These are phyloP conservation scores for Scortechinia acanthostroma DNA, from an alignment of 2,329 filamentous ascomycete species.

Conservation along the genomic window DNA sequence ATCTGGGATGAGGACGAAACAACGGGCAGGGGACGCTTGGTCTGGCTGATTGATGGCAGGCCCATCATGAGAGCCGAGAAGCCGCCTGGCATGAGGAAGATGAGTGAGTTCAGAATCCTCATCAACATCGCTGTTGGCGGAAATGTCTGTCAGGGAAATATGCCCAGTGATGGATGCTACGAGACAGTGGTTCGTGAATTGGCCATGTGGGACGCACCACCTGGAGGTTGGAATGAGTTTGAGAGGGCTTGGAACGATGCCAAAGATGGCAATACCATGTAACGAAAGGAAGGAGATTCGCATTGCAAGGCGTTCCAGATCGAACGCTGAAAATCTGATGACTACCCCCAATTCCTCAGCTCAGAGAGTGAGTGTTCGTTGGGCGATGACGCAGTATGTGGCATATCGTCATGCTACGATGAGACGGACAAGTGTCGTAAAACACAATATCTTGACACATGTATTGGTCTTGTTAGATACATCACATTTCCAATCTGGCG, in stretches of 20 bases:
- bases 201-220: conserved; percentile 40
- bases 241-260: conserved; percentile 35
- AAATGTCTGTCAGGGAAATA: conserved; percentile 43
- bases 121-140: conserved; percentile 58
- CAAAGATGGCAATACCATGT: background rate
- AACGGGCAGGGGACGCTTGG: conserved; percentile 32
- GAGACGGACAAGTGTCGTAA: too few relatives aligned
- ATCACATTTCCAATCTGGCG: too few relatives aligned
- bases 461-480: too few relatives aligned
- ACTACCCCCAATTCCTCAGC: too few relatives aligned
- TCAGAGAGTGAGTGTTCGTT: too few relatives aligned
- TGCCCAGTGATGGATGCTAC: conserved; percentile 42
- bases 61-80: conserved; percentile 48
- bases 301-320: too few relatives aligned
- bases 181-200: conserved; percentile 46
- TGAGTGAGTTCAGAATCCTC: conserved; percentile 46
- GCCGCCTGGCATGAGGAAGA: conserved; percentile 39
- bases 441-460: too few relatives aligned
- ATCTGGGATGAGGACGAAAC: conserved; percentile 41
- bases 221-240: conserved; percentile 46
- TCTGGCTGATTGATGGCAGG: conserved; percentile 52
- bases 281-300: too few relatives aligned
- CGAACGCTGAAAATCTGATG: too few relatives aligned
- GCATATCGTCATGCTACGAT: too few relatives aligned
- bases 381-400: too few relatives aligned